Evolutionary conservation across 371 early-diverging fungal species (phyloP), one percentile per base, ranked within the genome.

Genomic region (Apophysomyces trapeziformis): DNA sequence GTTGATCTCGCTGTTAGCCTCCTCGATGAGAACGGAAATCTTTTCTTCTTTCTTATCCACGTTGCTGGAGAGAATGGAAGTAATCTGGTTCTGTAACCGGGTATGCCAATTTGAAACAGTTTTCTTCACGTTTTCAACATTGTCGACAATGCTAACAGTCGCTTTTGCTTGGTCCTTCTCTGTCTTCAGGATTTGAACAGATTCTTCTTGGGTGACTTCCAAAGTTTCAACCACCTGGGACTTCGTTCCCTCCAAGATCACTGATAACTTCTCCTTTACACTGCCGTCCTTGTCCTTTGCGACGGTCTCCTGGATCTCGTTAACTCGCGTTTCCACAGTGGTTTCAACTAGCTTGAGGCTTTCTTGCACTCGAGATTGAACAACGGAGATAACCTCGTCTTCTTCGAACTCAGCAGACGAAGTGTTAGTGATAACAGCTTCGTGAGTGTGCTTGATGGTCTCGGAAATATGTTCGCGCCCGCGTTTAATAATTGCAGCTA

Each of bases 111-210:
- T 47, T 26, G 61, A 21, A 5, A 75, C 59, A 1, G 36, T 43
- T 14, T 63, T 60, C 66, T 75, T 72, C 56, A 75, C 68, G 26
- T 61, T 38, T 7, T 75, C 75, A n/a, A 75, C 72, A 13, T 67
- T 72, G 35, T 75, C 75, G 47, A 71, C 62, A 12, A 72, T 69
- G 7, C 35, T 56, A 4, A 71, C 66, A 38, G 72, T 66, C 14
- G 72, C 63, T 7, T 68, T 64, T 8, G 67, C 63, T 32, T 75
- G 68, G 6, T 26, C 37, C 14, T 63, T 63, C 38, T 70, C 71
- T 18, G 71, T 64, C 26, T 65, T 38, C 26, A 74, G 61, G 3
- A 66, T 62, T 7, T 7, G 61, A 11, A 66, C 57, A 1, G 70
- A 66, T 32, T 74, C 46, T 37, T 68, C 61, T n/a, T 57, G 50